Evolutionary conservation across 1,284 basidiomycete genomes (phyloP).

Genomic region (Rhizoctonia solani): DNA sequence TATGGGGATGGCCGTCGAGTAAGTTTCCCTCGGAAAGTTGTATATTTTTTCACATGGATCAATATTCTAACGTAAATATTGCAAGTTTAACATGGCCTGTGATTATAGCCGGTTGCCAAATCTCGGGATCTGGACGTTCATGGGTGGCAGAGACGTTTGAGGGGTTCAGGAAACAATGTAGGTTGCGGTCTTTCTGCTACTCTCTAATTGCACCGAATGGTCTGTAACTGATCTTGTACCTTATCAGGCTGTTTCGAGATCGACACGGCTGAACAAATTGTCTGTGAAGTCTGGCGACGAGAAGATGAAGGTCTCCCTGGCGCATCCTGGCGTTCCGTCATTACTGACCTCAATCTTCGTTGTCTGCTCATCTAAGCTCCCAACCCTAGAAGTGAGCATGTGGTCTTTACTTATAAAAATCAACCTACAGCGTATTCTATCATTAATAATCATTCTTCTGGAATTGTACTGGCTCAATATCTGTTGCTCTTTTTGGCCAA

Average conservation of each 20-base stretch:
- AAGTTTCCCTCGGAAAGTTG: conserved; percentile 34
- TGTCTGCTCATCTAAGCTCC: conserved; percentile 45
- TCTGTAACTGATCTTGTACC: no score
- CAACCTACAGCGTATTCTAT: conserved; percentile 28
- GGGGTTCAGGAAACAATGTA: conserved; percentile 49
- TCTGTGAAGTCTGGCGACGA: conserved; percentile 52
- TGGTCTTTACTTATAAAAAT: conserved; percentile 8
- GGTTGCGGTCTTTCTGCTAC: conserved; percentile 36
- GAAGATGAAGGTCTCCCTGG: conserved; percentile 47
- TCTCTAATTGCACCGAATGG: conserved; percentile 1
- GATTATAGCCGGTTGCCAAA: conserved; percentile 53
- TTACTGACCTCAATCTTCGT: conserved; percentile 49
- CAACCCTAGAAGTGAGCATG: conserved; percentile 18
- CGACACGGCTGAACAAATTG: conserved; percentile 54
- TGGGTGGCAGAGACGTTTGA: conserved; percentile 52
- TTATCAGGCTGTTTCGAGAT: conserved; percentile 54
- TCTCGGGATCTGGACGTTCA: conserved; percentile 47
- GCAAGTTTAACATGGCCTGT: conserved; percentile 52
- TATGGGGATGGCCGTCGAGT: conserved; percentile 47
- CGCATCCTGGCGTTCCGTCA: conserved; percentile 50
- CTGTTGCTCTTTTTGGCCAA: conserved; percentile 11
- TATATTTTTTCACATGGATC: conserved; percentile 31
- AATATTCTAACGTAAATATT: background rate
- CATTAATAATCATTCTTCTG: conserved; percentile 35
- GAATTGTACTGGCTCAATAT: conserved; percentile 4